Base-by-base conservation (phyloP, 768 basidiomycete genomes). In the Hygrophorus pudorinus region DNA sequence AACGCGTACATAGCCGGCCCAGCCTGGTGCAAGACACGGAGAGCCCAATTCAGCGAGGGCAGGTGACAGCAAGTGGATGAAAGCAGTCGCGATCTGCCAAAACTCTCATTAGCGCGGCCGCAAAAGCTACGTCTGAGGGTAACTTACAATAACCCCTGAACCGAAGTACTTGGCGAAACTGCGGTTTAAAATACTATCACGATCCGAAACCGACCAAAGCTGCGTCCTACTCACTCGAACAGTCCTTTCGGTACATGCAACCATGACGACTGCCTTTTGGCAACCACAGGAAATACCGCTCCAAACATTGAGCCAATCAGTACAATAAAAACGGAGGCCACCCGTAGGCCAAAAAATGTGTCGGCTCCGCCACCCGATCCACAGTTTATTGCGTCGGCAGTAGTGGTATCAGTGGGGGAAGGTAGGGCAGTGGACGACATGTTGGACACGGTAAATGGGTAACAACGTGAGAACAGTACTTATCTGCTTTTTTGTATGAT, bases 81-180 rank as follows among this genome's bases (percentile, higher is more conserved):
- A 94, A 2, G 86, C 83, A 8, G 91, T 94, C 1, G 89, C 89
- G 46, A 96, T 83, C 85, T 88, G 51, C 20, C 38, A 42, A 49
- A 45, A 35, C 20, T 27, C 16, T 17, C 24, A 31, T 48, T 1
- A 20, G 17, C 11, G 28, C 44, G 17, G 12, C 18, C 13, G 4
- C 2, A 39, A 42, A 24, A 27, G 44, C 38, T 20, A 35, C 11
- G 28, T 27, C n/a, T n/a, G n/a, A 38, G 41, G 11, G 32, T 31
- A 12, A 66, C 81, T 53, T 46, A 86, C 85, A 53, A 89, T 88
- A 39, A 89, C 85, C 18, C 90, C 90, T 11, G 86, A 89, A 20
- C 90, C 90, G 62, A 93, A 92, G 60, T 83, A 90, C 61, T 89
- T 91, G 27, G 85, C 81, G 58, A 91, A 87, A 41, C 84, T 85